Conservation (phyloP, 2,329 filamentous ascomycete genomes). For the Phoma sp. region DNA sequence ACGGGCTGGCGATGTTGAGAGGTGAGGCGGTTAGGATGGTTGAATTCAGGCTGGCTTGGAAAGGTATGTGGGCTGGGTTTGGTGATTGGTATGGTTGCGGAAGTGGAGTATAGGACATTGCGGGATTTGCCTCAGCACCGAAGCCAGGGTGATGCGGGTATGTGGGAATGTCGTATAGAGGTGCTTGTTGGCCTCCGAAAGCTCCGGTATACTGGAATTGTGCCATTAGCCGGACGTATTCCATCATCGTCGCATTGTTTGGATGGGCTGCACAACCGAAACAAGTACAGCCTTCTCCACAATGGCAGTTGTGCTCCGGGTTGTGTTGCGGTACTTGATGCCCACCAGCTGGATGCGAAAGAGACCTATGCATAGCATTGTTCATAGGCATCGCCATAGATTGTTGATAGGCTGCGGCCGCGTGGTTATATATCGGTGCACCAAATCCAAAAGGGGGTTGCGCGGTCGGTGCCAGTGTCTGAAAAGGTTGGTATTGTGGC, state of each 20-base stretch:
- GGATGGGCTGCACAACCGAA: slow-evolving; percentile 72
- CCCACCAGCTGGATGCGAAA: slow-evolving; percentile 33
- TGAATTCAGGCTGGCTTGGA: slow-evolving; percentile 27
- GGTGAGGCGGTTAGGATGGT: slow-evolving; percentile 27
- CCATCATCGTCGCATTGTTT: slow-evolving; percentile 68
- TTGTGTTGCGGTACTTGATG: slow-evolving; percentile 43
- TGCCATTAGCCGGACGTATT: slow-evolving; percentile 54
- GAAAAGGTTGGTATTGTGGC: slow-evolving; percentile 29
- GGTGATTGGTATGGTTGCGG: slow-evolving; percentile 27
- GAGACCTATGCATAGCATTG: slow-evolving; percentile 15
- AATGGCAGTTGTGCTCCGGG: slow-evolving; percentile 61
- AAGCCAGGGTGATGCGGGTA: slow-evolving; percentile 43
- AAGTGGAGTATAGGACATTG: slow-evolving; percentile 22
- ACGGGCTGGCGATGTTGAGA: slow-evolving; percentile 24
- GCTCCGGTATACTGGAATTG: slow-evolving; percentile 44
- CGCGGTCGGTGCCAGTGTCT: slow-evolving; percentile 19
- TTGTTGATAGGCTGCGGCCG: slow-evolving; percentile 38
- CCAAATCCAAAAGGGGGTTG: slow-evolving; percentile 37
- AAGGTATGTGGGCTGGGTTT: slow-evolving; percentile 26
- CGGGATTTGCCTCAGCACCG: slow-evolving; percentile 31
- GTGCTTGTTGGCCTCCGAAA: slow-evolving; percentile 38
- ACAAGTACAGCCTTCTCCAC: slow-evolving; percentile 70
- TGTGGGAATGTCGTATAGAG: slow-evolving; percentile 43
- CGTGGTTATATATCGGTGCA: slow-evolving; percentile 44
- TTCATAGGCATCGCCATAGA: slow-evolving; percentile 43